Conservation (phyloP, 805 yeast genomes). For the Saccharomycopsis amapae region DNA sequence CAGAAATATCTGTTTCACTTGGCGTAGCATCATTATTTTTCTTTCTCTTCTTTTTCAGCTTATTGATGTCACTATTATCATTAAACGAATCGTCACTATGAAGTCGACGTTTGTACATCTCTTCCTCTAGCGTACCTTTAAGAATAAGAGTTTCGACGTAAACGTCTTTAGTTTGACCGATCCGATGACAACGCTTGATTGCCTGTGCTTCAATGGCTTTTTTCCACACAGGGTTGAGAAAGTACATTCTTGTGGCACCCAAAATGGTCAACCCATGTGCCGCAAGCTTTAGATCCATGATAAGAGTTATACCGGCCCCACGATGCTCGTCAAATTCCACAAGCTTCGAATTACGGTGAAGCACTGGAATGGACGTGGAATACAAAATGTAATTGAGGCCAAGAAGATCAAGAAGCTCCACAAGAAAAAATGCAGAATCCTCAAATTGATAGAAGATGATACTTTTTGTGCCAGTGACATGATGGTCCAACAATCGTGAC, state of each 20-base stretch:
- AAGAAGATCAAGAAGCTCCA: slow-evolving; percentile 55
- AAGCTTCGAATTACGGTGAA: slow-evolving; percentile 46
- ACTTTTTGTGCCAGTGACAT: slow-evolving; percentile 40
- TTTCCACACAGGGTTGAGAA: slow-evolving; percentile 68
- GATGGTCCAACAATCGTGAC: slow-evolving; percentile 47
- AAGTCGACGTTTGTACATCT: slow-evolving; percentile 43
- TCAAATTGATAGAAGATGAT: slow-evolving; percentile 65
- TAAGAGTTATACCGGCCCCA: slow-evolving; percentile 43
- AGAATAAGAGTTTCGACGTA: slow-evolving; percentile 61
- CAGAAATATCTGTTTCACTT: slow-evolving; percentile 23
- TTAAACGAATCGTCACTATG: slow-evolving; percentile 4
- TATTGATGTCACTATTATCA: slow-evolving; percentile 6
- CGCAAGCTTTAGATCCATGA: slow-evolving; percentile 63
- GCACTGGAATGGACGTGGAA: slow-evolving; percentile 49
- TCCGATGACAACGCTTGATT: slow-evolving; percentile 69
- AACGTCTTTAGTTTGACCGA: slow-evolving; percentile 60
- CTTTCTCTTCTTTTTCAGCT: slow-evolving; percentile 17
- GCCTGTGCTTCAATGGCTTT: slow-evolving; percentile 68
- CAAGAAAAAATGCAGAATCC: slow-evolving; percentile 60
- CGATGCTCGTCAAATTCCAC: slow-evolving; percentile 40
- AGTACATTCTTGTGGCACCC: slow-evolving; percentile 61
- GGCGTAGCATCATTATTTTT: slow-evolving; percentile 20
- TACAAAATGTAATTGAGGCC: slow-evolving; percentile 58
- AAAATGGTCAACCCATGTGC: slow-evolving; percentile 65
- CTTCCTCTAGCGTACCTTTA: slow-evolving; percentile 59